Base-by-base conservation (phyloP, 73 alveolate genomes). In the Paramecium bursaria region DNA sequence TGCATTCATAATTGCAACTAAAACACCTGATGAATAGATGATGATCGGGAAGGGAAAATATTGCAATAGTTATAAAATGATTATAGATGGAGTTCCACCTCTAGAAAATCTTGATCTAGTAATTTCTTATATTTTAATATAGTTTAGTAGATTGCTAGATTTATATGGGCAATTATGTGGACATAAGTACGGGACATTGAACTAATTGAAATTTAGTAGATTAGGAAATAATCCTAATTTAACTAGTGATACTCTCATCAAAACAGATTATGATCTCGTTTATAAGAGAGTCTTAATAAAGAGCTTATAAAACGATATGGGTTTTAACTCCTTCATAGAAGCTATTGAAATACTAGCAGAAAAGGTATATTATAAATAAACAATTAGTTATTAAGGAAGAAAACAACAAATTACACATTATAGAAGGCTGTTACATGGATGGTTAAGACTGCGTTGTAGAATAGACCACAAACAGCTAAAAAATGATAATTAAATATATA, bases 1-100 rank as follows among this genome's bases (percentile, higher is more conserved):
- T 79, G 90, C 95, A 2, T 33, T 92, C 35, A 60, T 75, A 9
- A 90, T 90, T 35, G 89, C 87, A 2, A 46, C 25, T n/a, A 87
- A 74, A 77, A 85, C 53, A 21, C 50, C 53, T 9, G 73, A 55
- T 9, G 86, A 85, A 15, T 86, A 74, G 29, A 53, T 79, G 46
- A 19, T 31, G 13, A 79, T 79, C 25, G 89, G 89, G 17, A 79
- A 51, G 48, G 89, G 85, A 1, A 60, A 86, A 11, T 25, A 74
- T 47, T 86, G 35, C 10, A 74, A 54, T 44, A 67, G 82, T 42
- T 67, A 33, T 67, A 80, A 86, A 49, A 48, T 54, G 76, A 51
- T 86, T 2, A 50, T 76, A 15, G 73, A 74, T 77, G 88, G 88
- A 25, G 33, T 39, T 39, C 35, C 60, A 9, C 82, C 82, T 3